Evolutionary conservation across 2,329 filamentous ascomycete species (phyloP), one percentile per base, ranked within the genome.

Genomic region (Neonectria coccinea): DNA sequence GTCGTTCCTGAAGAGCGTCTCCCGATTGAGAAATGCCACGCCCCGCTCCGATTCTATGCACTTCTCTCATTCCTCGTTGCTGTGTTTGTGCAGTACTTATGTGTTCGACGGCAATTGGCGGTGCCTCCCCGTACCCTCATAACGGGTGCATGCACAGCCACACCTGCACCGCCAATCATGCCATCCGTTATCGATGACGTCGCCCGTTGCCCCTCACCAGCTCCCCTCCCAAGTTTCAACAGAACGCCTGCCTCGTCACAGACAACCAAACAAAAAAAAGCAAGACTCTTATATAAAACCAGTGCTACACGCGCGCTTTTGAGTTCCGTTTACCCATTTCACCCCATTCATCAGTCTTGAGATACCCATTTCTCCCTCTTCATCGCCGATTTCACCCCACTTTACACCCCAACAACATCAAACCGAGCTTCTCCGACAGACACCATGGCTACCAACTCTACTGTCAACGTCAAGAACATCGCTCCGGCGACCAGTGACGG

Each of bases 401-500:
- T 36, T 33, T 29, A 11, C 31, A 52, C 56, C 25, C 27, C 56
- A 51, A 31, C 45, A 41, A 56, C 27, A 36, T 57, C 18, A 6
- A 65, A n/a, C 6, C n/a, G 47, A 47, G 52, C 53, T 48, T 39
- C 42, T 64, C 53, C 52, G 63, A 64, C 48, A 58, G 29, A 50
- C 78, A 84, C 44, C 69, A 89, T 89, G 87, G 82, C 86, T 74
- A 78, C 81, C 74, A 87, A 83, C 74, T 74, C 78, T 57, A 95
- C 92, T 55, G 93, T 97, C 69, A 84, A 94, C 83, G 94, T 98
- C 75, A 92, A 92, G 83, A 94, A 96, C 84, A 97, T 99, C 82
- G 89, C 92, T 72, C 79, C 85, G 67, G 82, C 90, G 78, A 97
- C 95, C 62, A 89, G 88, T 72, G 94, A 99, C 81, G 91, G 94